A percentile compares a stretch with the other conserved stretches of the same genome.
Conservation (phyloP, 169 alveolate species). For the Cryptosporidium baileyi region DNA sequence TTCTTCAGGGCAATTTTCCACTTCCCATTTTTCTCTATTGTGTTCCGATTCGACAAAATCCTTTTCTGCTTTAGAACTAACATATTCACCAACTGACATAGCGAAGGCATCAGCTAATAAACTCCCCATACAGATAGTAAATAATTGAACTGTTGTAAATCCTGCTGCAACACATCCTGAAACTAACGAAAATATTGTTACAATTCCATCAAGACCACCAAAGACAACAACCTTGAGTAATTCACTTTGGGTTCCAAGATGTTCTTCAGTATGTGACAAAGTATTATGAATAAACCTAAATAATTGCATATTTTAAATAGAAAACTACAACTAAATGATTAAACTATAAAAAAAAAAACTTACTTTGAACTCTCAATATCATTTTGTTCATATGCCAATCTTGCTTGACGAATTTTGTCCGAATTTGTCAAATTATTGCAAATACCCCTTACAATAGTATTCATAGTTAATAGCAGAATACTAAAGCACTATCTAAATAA, state of each 20-base stretch:
- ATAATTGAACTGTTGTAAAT: conserved; percentile 83
- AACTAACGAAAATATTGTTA: conserved; percentile 88
- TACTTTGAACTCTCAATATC: conserved; percentile 72
- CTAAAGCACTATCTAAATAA: too few species aligned
- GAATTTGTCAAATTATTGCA: background rate
- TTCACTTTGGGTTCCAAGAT: conserved; percentile 72
- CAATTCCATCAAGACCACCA: conserved; percentile 91
- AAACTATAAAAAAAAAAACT: background rate
- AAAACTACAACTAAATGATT: background rate
- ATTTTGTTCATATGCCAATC: conserved; percentile 72
- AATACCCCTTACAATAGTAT: conserved; percentile 1
- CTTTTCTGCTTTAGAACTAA: conserved; percentile 82
- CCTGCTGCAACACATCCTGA: conserved; percentile 91
- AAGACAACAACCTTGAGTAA: conserved; percentile 84
- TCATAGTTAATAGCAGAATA: too few species aligned
- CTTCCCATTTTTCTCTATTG: conserved; percentile 86
- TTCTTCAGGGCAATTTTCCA: conserved; percentile 87
- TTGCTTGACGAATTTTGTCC: conserved; percentile 67
- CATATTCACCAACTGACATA: conserved; percentile 89
- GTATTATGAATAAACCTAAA: conserved; percentile 65
- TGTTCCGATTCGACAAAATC: conserved; percentile 81
- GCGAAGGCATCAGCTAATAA: conserved; percentile 89
- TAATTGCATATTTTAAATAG: conserved; percentile 9
- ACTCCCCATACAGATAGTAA: conserved; percentile 86
- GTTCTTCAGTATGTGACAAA: background rate